Base-by-base conservation (phyloP, 2,329 filamentous ascomycete species). In the Talaromyces sp. region DNA sequence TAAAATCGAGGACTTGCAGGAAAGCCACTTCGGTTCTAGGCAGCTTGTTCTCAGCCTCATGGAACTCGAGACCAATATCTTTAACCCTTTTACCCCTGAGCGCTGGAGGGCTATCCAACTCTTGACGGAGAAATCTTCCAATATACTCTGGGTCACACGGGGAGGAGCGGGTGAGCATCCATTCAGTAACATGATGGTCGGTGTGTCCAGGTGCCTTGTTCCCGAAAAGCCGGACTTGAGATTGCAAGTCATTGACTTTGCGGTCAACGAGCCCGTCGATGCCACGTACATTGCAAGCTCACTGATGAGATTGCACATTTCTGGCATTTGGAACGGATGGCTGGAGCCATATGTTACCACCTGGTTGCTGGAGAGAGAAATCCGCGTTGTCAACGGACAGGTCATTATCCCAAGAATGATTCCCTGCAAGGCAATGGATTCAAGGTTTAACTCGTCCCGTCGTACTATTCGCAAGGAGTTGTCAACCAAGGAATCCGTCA, bases 331-430 rank as follows among this genome's bases (percentile, higher is more conserved):
- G 51, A 56, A 56, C 15, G 27, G 27, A 34, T 56, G 51, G 51
- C 17, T 56, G 51, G 51, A 56, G 31, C 51, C 51, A 27, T 56
- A 56, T 34, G 51, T 56, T 34, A 56, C 51, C 15, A 56, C 51
- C n/a, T 56, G 51, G 51, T 22, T 56, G 5, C 51, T 69, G 1
- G 75, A 77, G 63, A 72, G 69, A 1, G 75, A 78, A 56, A 47
- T 75, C 3, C 66, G 68, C 17, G 53, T 77, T 19, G 36, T 69
- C 6, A 45, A 72, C 34, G 75, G 73, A 2, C 67, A 69, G 4
- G 40, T 69, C 7, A 45, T 73, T 19, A 72, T 78, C 34, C 74
- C 76, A 13, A 70, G 76, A 25, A 58, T 74, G 29, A 66, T 67
- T n/a, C 61, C 47, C 31, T 36, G 34, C 10, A 38, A 34, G 15